These are phyloP conservation scores for Dillenia suffruticosa DNA, from an alignment of 164 flowering plant genomes.

Conservation along the genomic window DNA sequence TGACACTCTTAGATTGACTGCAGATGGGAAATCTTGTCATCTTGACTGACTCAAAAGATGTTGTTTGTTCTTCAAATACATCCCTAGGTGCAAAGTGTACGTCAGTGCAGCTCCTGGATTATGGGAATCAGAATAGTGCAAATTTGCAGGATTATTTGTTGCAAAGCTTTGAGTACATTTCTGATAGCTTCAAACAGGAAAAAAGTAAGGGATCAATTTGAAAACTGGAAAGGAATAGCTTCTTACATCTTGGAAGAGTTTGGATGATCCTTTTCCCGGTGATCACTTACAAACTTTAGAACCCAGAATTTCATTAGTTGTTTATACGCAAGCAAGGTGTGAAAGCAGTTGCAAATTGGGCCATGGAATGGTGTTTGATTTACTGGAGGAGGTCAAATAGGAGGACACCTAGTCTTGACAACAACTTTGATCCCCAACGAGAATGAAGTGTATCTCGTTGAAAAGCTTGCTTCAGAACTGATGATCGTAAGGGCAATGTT, in stretches of 20 bases:
- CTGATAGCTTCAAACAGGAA: conserved; percentile 16
- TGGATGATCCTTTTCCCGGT: conserved; percentile 29
- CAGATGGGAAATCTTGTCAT: conserved; percentile 10
- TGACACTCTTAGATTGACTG: conserved; percentile 1
- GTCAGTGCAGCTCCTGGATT: conserved; percentile 7
- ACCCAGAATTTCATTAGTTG: conserved; percentile 18
- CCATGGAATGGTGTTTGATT: conserved; percentile 49
- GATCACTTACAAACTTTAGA: conserved; percentile 14
- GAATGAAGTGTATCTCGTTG: conserved; percentile 22
- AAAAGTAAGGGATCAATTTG: conserved; percentile 16
- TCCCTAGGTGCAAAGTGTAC: background rate
- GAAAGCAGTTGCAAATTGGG: conserved; percentile 23
- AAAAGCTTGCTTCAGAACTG: background rate
- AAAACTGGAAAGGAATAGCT: background rate
- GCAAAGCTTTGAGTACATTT: conserved; percentile 25
- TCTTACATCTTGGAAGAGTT: conserved; percentile 27
- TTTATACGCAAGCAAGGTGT: conserved; percentile 5
- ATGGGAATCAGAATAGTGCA: conserved; percentile 12
- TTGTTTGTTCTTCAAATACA: conserved; percentile 9
- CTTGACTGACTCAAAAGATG: background rate
- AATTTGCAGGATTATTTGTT: conserved; percentile 2
- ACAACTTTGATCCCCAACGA: conserved; percentile 10
- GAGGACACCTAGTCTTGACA: conserved; percentile 5
- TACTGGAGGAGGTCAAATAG: conserved; percentile 18
- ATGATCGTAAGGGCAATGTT: conserved; percentile 16